Conservation (phyloP, 2,329 filamentous ascomycete genomes). For the Emergomyces pasteurianus region DNA sequence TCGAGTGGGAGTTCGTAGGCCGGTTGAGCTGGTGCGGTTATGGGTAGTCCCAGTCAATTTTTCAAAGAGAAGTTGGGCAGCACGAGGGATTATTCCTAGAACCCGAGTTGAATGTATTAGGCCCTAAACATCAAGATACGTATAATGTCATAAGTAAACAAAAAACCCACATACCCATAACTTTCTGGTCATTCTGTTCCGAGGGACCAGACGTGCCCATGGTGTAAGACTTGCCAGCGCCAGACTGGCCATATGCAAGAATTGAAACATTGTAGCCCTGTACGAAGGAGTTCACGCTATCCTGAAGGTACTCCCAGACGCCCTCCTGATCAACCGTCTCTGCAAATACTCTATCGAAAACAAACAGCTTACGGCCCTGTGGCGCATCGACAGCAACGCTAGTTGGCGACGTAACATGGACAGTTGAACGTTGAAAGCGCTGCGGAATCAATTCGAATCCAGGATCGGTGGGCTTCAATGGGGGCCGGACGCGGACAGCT, state of each 20-base stretch:
- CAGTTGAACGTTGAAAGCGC: conserved; percentile 85
- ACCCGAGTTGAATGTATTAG: not conserved
- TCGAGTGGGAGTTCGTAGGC: conserved; percentile 65
- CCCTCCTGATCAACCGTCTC: conserved; percentile 76
- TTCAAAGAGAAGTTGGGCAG: conserved; percentile 76
- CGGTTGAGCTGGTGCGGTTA: conserved; percentile 57
- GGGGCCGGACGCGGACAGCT: conserved; percentile 89
- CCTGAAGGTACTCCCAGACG: conserved; percentile 84
- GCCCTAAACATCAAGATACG: not conserved
- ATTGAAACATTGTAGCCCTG: conserved; percentile 98
- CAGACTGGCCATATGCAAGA: conserved; percentile 92
- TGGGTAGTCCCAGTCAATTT: conserved; percentile 36
- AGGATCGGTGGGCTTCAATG: conserved; percentile 70
- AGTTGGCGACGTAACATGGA: conserved; percentile 76
- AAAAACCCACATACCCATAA: conserved; percentile 56
- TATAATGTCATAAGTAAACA: conserved; percentile 6
- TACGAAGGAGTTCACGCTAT: conserved; percentile 79
- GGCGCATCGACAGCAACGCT: conserved; percentile 81
- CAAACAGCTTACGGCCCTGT: conserved; percentile 86
- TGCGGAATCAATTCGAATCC: conserved; percentile 92
- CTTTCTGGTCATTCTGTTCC: conserved; percentile 57
- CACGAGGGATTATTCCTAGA: conserved; percentile 93
- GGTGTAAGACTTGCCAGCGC: conserved; percentile 94
- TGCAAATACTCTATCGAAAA: conserved; percentile 90
- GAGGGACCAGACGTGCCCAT: conserved; percentile 88